Evolutionary conservation across 352 stramenopile species (phyloP).

Genomic region (Phytophthora agathidicida): DNA sequence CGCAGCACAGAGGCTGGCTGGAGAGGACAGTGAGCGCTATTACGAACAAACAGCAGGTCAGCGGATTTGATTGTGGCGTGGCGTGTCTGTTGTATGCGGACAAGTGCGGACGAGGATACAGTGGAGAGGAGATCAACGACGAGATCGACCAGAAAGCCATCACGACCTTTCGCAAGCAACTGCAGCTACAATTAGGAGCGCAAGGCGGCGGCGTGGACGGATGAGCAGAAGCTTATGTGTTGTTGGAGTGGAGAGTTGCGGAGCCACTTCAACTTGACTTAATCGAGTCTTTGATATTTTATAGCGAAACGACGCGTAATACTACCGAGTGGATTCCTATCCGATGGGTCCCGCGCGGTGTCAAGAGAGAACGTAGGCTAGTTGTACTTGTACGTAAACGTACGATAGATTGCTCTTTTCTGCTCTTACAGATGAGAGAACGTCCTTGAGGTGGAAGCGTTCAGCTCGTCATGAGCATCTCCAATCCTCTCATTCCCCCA

Average conservation of each 20-base stretch:
- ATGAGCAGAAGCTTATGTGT: conserved; percentile 2
- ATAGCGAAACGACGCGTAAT: conserved; percentile 36
- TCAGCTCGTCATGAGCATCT: too few species aligned
- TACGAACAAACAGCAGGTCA: conserved; percentile 86
- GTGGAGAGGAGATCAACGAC: conserved; percentile 62
- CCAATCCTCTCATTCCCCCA: too few species aligned
- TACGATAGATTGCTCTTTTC: too few species aligned
- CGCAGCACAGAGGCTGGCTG: conserved; percentile 65
- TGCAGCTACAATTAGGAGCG: conserved; percentile 45
- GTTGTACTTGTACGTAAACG: too few species aligned
- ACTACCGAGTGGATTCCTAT: too few species aligned
- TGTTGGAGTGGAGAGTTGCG: background rate
- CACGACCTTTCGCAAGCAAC: conserved; percentile 64
- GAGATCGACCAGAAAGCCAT: conserved; percentile 73
- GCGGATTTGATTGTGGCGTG: conserved; percentile 90
- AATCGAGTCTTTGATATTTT: conserved; percentile 21
- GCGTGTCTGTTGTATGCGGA: conserved; percentile 89
- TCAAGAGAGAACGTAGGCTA: too few species aligned
- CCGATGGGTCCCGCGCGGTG: too few species aligned
- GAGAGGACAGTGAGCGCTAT: conserved; percentile 70
- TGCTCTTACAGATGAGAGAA: too few species aligned
- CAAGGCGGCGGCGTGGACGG: conserved; percentile 11
- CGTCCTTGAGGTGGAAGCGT: too few species aligned
- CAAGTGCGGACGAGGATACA: conserved; percentile 74
- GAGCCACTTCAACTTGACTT: conserved; percentile 14